Conservation (phyloP, 371 early-diverging fungal species). For the Basidiobolus meristosporus region DNA sequence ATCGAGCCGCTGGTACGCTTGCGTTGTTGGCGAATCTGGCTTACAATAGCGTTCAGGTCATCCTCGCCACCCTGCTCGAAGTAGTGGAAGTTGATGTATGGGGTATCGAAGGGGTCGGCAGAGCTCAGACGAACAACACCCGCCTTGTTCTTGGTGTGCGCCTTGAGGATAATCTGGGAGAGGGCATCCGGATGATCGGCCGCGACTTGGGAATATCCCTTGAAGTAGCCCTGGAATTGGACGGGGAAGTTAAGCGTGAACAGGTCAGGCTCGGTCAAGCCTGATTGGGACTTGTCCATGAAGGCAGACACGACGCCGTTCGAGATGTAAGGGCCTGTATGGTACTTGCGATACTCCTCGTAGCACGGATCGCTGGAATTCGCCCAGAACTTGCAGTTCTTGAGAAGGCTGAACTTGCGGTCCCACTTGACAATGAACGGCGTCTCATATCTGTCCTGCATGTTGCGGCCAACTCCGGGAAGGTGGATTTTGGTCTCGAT, state of each 20-base stretch:
- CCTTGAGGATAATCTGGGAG: slow-evolving; percentile 1
- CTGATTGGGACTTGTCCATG: not conserved
- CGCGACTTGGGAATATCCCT: not conserved
- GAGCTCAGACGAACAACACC: slow-evolving; percentile 1
- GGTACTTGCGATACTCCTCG: not conserved
- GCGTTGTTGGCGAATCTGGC: not conserved
- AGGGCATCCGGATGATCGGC: not conserved
- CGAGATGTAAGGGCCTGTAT: slow-evolving; percentile 1
- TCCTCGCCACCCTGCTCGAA: not conserved
- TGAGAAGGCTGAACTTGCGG: not conserved
- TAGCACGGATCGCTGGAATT: not conserved
- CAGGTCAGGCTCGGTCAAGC: not conserved
- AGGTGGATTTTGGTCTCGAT: not conserved
- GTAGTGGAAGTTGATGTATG: slow-evolving; percentile 1
- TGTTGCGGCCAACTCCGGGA: not conserved
- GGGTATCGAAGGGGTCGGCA: slow-evolving; percentile 1
- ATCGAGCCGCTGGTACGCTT: not conserved
- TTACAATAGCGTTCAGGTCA: not conserved
- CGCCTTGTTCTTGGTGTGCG: not conserved
- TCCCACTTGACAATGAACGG: not conserved
- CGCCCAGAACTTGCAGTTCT: not conserved
- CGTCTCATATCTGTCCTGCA: slow-evolving; percentile 1
- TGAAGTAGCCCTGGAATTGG: slow-evolving; percentile 1
- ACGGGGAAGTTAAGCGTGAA: not conserved
- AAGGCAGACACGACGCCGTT: not conserved